These are phyloP conservation scores for Penicillium herquei DNA, from an alignment of 495 filamentous ascomycete species.

Conservation along the genomic window DNA sequence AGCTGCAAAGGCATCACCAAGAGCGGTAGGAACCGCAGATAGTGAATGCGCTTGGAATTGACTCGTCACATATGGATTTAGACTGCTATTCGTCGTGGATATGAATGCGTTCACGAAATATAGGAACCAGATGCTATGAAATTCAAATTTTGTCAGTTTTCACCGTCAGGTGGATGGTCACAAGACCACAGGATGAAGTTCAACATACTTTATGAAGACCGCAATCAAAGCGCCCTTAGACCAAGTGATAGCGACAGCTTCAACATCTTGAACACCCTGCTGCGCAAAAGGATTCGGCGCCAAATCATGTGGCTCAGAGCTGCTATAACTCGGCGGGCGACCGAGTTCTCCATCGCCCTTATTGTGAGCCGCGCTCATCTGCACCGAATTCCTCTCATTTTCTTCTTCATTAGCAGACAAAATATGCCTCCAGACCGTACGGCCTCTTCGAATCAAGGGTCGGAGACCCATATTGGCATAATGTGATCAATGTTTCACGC, in stretches of 20 bases:
- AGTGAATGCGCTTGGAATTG: constrained; percentile 31
- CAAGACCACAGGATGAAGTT: neutral
- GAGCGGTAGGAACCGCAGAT: constrained; percentile 24
- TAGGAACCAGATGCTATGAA: constrained; percentile 30
- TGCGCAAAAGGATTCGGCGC: constrained; percentile 12
- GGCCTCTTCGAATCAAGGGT: constrained; percentile 9
- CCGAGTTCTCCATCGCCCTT: neutral
- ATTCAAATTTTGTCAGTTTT: neutral
- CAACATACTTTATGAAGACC: constrained; percentile 32
- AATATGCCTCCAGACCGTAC: constrained; percentile 6
- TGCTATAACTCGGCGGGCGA: constrained; percentile 1
- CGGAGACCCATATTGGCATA: constrained; percentile 7
- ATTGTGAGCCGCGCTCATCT: neutral
- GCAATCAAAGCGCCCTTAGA: constrained; percentile 25
- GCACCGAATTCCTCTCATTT: neutral
- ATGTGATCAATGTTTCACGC: neutral
- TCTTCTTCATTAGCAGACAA: neutral
- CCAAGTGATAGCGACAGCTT: constrained; percentile 36
- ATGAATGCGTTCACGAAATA: constrained; percentile 21
- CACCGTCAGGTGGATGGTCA: neutral
- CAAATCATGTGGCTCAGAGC: constrained; percentile 1
- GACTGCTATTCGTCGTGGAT: constrained; percentile 22
- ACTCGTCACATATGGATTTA: constrained; percentile 32
- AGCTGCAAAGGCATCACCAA: constrained; percentile 52
- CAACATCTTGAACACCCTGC: constrained; percentile 32